Evolutionary conservation across 2,329 filamentous ascomycete species (phyloP), one percentile per base, ranked within the genome.

Genomic region (Pseudocercospora eumusae): DNA sequence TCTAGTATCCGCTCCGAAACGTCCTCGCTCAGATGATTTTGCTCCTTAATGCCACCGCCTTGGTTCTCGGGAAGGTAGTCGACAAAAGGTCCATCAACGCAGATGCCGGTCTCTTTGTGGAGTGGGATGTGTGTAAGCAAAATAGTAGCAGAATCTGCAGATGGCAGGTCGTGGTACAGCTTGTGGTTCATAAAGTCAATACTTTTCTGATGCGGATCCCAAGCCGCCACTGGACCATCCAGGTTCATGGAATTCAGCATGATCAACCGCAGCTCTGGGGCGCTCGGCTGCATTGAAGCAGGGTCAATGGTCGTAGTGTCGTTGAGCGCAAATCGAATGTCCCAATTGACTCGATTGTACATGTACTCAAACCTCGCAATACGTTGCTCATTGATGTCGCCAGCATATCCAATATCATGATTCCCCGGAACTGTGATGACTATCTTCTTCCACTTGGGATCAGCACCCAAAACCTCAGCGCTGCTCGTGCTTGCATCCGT

Each of bases 351-450:
- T 66, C 87, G 90, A 60, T 95, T 95, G 78, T 96, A 99, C 1
- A 85, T 84, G 21, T 83, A 82, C 77, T 96, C 92, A 73, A 98
- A 99, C 1, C 95, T 85, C 27, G 85, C 81, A 59, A 97, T 81
- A 3, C 92, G 86, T 64, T 86, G 82, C n/a, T 83, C 78, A 44
- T 89, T 92, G 64, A 98, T 83, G 75, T 99, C 95, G 2, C 95
- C 95, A 0, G 93, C 92, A 74, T 99, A 99, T 33, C 95, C 95
- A 71, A 99, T 88, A 75, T 99, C 95, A 74, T 99, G 95, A 73
- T 99, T 99, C 1, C 95, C 95, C 0, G 88, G 92, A 25, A 98
- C 86, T 69, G 96, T 96, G 74, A 99, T 92, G 66, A 97, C 82
- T 59, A 89, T 85, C 44, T 81, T 83, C n/a, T 82, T 77, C 95